Percentiles rank a stretch among this genome's conserved stretches.
phyloP scores from a whole-genome alignment of 495 filamentous ascomycete genomes.

The Xylona heveae region DNA sequence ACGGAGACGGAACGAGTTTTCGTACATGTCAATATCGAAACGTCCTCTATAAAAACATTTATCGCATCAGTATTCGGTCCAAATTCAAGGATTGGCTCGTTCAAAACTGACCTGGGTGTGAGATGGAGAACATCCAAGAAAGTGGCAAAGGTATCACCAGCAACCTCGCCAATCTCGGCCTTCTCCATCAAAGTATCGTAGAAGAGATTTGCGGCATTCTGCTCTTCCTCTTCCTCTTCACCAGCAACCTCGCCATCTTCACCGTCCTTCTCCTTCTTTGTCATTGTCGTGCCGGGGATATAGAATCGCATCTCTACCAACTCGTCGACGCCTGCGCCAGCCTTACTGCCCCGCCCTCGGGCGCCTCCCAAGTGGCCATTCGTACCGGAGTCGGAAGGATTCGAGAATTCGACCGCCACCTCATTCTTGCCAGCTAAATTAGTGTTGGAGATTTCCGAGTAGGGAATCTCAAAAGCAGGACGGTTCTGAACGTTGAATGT shows the following conservation, averaged over 20 bases:
- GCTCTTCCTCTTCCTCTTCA: slow-evolving; percentile 55
- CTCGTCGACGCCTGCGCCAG: slow-evolving; percentile 71
- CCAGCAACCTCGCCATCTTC: slow-evolving; percentile 45
- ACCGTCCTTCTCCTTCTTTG: slow-evolving; percentile 42
- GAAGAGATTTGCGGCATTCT: slow-evolving; percentile 85
- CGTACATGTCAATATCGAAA: slow-evolving; percentile 99
- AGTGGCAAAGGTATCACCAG: slow-evolving; percentile 89
- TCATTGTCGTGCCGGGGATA: slow-evolving; percentile 79
- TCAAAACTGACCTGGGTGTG: slow-evolving; percentile 55
- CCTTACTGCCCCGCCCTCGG: slow-evolving; percentile 65
- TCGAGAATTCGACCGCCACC: slow-evolving; percentile 82
- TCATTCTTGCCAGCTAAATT: slow-evolving; percentile 97
- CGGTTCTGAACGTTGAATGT: slow-evolving; percentile 93
- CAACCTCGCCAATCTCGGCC: slow-evolving; percentile 96
- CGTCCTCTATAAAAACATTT: slow-evolving; percentile 52
- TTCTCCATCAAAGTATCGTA: slow-evolving; percentile 97
- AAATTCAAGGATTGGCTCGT: background rate
- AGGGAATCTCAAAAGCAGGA: slow-evolving; percentile 93
- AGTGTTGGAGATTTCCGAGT: slow-evolving; percentile 92
- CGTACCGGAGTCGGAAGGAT: slow-evolving; percentile 45
- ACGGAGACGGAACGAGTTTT: slow-evolving; percentile 86
- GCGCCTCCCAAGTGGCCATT: slow-evolving; percentile 61
- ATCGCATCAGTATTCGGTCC: slow-evolving; percentile 3
- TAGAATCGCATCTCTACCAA: slow-evolving; percentile 98
- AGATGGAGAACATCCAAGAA: slow-evolving; percentile 95